Base-by-base conservation (phyloP, 345 rosid species). In the Nephelium lappaceum region DNA sequence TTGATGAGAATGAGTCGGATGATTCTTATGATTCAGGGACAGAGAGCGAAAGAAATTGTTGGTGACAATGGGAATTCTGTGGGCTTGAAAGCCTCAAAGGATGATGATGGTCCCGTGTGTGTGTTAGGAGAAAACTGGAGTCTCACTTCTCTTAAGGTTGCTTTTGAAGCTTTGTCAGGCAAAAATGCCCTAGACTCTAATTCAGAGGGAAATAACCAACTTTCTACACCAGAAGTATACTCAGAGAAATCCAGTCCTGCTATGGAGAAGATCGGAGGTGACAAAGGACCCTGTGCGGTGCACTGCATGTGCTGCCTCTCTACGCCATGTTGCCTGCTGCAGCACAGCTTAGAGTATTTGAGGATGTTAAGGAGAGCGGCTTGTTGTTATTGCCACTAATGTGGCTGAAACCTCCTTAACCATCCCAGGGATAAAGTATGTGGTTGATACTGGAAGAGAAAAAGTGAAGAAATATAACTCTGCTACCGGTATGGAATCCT, bases 371-470 rank as follows among this genome's bases (percentile, higher is more conserved):
- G 98, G 90, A 73, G 94, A 91, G 82, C 84, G 92, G 72, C 93
- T 95, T 58, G 95, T 95, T 77, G 93, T 95, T 62, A 87, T 93
- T 76, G 94, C 98, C 5, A 95, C 98, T n/a, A 95, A 95, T 88
- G 98, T 93, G 71, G 98, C 98, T 0, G 98, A 95, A 87, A 95
- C 98, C 43, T 95, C 98, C 53, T 84, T 95, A 66, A 95, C 99
- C 4, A 95, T 93, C 75, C 99, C 98, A 1, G 96, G 96, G 41
- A 92, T 95, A 81, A 95, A 90, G 84, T 95, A 95, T 83, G 98
- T 95, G 71, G 94, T 95, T 79, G 99, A 95, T 80, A 92, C 99
- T 1, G 99, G 99, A 76, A 90, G 93, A 76, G 97, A 88, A 80
- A 95, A 93, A 84, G 93, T 87, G 77, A 95, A 95, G 88, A 88